These are phyloP conservation scores for Allium sativum DNA, from an alignment of 106 monocot species.

Conservation along the genomic window DNA sequence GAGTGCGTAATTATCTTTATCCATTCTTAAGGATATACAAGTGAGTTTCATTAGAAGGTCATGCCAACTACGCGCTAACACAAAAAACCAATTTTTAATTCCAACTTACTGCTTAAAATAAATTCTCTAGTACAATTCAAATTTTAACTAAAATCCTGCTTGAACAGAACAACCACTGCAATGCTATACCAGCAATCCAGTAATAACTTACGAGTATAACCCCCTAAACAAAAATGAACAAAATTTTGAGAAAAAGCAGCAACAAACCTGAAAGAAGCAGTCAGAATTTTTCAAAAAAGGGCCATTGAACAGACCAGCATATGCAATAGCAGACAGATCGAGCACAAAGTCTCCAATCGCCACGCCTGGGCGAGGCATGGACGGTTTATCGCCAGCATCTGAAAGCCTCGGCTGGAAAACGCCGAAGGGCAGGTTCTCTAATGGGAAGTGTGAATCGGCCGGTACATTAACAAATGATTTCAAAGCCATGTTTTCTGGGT, in stretches of 20 bases:
- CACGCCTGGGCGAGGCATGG: slow-evolving; percentile 50
- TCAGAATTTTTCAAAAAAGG: slow-evolving; percentile 44
- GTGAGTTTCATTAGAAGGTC: no score
- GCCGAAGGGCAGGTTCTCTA: slow-evolving; percentile 93
- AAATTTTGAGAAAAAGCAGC: neutral
- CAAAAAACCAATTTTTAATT: no score
- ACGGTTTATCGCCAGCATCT: neutral
- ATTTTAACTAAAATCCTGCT: no score
- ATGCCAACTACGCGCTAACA: no score
- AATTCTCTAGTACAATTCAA: no score
- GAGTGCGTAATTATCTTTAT: no score
- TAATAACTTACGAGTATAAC: no score
- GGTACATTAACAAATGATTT: slow-evolving; percentile 75
- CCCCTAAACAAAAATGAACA: neutral
- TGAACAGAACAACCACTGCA: no score
- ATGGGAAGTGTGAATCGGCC: slow-evolving; percentile 75
- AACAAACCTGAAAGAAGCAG: slow-evolving; percentile 79
- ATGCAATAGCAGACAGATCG: slow-evolving; percentile 65
- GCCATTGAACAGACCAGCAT: slow-evolving; percentile 82
- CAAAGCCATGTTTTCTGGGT: slow-evolving; percentile 17
- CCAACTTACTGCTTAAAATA: no score
- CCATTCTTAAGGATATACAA: no score
- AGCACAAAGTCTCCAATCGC: slow-evolving; percentile 91
- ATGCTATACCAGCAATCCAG: no score
- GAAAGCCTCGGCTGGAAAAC: slow-evolving; percentile 48